phyloP scores from a whole-genome alignment of 345 rosid species.

The Citrus trifoliata region DNA sequence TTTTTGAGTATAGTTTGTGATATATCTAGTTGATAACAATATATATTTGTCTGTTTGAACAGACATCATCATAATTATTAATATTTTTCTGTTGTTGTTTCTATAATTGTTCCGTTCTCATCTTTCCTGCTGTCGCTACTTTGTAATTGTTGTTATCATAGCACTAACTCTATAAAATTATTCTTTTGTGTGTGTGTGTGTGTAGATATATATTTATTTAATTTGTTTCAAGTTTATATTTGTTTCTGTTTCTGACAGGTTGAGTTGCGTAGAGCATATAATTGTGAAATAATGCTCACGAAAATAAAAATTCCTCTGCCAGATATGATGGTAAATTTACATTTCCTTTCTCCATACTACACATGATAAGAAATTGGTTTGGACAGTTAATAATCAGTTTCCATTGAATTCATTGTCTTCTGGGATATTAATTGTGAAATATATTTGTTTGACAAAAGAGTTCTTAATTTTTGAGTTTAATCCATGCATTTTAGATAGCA shows the following conservation, averaged over 20 bases:
- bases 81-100: not conserved
- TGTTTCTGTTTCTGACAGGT: conserved; percentile 47
- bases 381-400: not conserved
- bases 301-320: conserved; percentile 92
- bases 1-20: not conserved
- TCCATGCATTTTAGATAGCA: not conserved
- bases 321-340: conserved; percentile 83
- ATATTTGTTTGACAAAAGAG: not conserved
- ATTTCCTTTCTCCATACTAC: conserved; percentile 13
- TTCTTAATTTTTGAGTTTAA: not conserved
- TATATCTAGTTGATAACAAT: not conserved
- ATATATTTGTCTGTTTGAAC: not conserved
- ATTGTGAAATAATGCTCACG: conserved; percentile 98
- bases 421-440: not conserved
- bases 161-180: not conserved
- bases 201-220: not conserved
- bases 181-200: not conserved
- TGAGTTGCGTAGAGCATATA: conserved; percentile 94
- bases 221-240: conserved; percentile 10
- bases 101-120: not conserved
- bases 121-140: not conserved
- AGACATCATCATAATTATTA: not conserved
- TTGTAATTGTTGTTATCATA: not conserved
- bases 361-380: not conserved
- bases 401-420: not conserved